Base-by-base conservation (phyloP, 345 rosid genomes). In the Lenwebbia sp. region DNA sequence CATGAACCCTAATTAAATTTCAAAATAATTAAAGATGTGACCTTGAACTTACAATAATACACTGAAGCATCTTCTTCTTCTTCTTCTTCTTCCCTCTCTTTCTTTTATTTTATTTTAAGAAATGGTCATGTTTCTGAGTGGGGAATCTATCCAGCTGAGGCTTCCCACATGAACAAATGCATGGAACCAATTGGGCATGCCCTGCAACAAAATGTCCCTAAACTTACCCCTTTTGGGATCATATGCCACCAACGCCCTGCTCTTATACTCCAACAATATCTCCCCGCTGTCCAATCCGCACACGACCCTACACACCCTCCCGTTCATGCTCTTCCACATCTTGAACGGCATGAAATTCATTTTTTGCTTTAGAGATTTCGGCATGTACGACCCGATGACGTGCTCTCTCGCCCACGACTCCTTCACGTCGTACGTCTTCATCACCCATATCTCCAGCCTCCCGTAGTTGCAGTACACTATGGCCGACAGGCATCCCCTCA, bases 381-480 rank as follows among this genome's bases (percentile, higher is more conserved):
- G 98, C 89, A 91, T 86, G 89, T 93, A 93, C 57, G 94, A 82
- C 53, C 98, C 98, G 85, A 96, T 88, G 82, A 86, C 91, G 87
- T 84, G 92, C 60, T 94, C 91, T 85, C 91, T 96, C 2, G 86
- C 85, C 99, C 99, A 96, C 10, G 99, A 94, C 54, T 92, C 96
- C 55, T 92, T 93, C 84, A 86, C 94, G 60, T 92, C 87, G 83
- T 95, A 94, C 44, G 86, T 92, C 89, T 92, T 94, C 99, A 96
- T 96, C 0, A 92, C 93, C 99, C 99, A 97, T 30, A 96, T 94
- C 89, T 96, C 99, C 89, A 96, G 33, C 89, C 92, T 93, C 86
- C 94, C 92, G 82, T 95, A 93, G 86, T 91, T 93, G 33, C 98
- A 94, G 86, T 91, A 92, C 54, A 92, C 97, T 5, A 92, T 89